These are phyloP conservation scores for Diospyros kaki DNA, from an alignment of 148 eudicot genomes.

Conservation along the genomic window DNA sequence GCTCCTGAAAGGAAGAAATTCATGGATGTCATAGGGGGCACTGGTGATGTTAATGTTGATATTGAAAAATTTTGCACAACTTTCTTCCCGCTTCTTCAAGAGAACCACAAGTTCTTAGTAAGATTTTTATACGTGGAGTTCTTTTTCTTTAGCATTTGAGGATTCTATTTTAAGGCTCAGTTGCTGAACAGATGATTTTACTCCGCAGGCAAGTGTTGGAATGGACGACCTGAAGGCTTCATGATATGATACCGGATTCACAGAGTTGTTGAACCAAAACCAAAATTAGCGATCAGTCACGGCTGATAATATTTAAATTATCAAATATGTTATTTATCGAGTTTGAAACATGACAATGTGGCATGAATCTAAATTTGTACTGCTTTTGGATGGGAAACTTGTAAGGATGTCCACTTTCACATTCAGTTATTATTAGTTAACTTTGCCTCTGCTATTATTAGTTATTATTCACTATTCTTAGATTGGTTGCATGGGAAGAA, in stretches of 20 bases:
- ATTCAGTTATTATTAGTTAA: no score
- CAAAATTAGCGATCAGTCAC: not conserved
- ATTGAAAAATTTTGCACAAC: slow-evolving; percentile 58
- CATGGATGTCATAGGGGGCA: slow-evolving; percentile 50
- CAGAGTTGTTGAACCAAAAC: not conserved
- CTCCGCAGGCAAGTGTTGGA: slow-evolving; percentile 65
- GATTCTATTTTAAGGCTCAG: not conserved
- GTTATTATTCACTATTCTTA: no score
- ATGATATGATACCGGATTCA: slow-evolving; percentile 14
- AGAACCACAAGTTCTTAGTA: slow-evolving; percentile 87
- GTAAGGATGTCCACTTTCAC: no score
- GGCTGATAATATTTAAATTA: not conserved
- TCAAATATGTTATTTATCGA: not conserved
- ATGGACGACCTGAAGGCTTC: slow-evolving; percentile 71
- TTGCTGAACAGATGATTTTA: slow-evolving; percentile 7
- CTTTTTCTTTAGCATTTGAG: not conserved
- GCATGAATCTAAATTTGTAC: no score
- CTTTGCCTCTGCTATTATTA: no score
- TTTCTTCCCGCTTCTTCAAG: slow-evolving; percentile 69
- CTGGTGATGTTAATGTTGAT: slow-evolving; percentile 47
- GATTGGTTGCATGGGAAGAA: no score
- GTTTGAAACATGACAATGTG: not conserved
- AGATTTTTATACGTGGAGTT: not conserved
- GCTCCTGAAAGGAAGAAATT: slow-evolving; percentile 85
- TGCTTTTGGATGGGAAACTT: no score